Percentiles rank a stretch among this genome's conserved stretches.
Conservation (phyloP, 345 rosid species). For the Eucalyptus cloeziana region DNA sequence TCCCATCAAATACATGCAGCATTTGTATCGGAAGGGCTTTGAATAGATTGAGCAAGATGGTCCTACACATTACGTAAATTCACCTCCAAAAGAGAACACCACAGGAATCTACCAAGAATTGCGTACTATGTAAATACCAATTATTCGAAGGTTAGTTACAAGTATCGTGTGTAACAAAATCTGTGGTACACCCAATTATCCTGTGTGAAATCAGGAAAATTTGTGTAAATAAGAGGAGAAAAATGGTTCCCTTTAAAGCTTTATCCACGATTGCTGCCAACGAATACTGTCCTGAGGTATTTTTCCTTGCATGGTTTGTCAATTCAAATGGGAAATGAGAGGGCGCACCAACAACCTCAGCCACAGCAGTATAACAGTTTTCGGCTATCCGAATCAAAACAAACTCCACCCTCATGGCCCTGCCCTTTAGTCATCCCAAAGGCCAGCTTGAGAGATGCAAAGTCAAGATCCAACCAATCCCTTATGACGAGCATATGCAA, state of each 20-base stretch:
- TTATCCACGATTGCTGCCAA: background rate
- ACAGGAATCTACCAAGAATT: background rate
- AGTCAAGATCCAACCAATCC: conserved; percentile 82
- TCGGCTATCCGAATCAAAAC: background rate
- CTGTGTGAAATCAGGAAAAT: background rate
- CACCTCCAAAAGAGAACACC: background rate
- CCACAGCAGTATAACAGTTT: background rate
- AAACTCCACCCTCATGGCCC: background rate
- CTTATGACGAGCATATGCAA: conserved; percentile 79
- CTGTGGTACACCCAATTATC: background rate
- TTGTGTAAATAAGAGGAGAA: background rate
- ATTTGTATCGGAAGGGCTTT: background rate
- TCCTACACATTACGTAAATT: background rate
- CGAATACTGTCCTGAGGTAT: background rate
- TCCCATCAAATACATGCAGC: background rate
- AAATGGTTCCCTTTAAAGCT: background rate
- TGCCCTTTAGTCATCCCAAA: background rate
- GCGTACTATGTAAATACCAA: background rate
- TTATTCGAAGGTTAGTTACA: background rate
- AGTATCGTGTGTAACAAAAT: background rate
- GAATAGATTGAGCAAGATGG: background rate
- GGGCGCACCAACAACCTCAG: background rate
- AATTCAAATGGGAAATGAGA: background rate
- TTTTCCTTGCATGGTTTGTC: background rate
- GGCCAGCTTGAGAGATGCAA: background rate